These are phyloP conservation scores for Cyphellophora attinorum DNA, from an alignment of 2,329 filamentous ascomycete species.

Conservation along the genomic window DNA sequence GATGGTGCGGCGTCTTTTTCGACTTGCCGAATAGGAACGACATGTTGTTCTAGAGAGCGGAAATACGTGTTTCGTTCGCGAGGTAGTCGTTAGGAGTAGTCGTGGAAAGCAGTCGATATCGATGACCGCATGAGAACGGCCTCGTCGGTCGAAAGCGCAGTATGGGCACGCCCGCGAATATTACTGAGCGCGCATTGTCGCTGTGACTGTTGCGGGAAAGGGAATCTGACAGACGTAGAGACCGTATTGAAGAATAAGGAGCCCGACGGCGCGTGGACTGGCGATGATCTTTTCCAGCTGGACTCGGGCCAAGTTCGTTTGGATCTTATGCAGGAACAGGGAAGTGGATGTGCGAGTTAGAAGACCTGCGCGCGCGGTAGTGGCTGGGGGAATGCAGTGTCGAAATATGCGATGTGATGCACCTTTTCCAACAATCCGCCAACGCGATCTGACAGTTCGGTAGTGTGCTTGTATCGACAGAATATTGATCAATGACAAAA, in stretches of 20 bases:
- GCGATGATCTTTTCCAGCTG: background rate
- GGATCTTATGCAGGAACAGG: constrained; percentile 1
- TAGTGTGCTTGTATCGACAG: too few species aligned
- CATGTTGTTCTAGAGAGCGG: too few species aligned
- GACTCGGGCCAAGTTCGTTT: background rate
- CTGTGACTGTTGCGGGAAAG: too few species aligned
- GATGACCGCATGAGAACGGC: background rate
- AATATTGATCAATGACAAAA: constrained; percentile 1
- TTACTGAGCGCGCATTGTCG: too few species aligned
- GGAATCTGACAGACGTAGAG: too few species aligned
- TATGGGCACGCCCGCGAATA: background rate
- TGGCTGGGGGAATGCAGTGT: background rate
- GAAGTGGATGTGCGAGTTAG: too few species aligned
- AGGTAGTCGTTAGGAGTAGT: too few species aligned
- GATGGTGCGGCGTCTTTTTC: constrained; percentile 41
- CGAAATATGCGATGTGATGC: background rate
- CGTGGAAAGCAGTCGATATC: too few species aligned
- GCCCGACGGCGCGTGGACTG: background rate
- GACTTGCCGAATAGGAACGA: constrained; percentile 80
- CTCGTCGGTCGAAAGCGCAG: background rate
- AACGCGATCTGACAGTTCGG: too few species aligned
- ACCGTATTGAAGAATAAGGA: too few species aligned
- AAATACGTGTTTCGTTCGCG: too few species aligned
- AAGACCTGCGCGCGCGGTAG: background rate
- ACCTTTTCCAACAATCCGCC: background rate